phyloP scores from a whole-genome alignment of 768 basidiomycete species.

The Rhodotorula graminis region DNA sequence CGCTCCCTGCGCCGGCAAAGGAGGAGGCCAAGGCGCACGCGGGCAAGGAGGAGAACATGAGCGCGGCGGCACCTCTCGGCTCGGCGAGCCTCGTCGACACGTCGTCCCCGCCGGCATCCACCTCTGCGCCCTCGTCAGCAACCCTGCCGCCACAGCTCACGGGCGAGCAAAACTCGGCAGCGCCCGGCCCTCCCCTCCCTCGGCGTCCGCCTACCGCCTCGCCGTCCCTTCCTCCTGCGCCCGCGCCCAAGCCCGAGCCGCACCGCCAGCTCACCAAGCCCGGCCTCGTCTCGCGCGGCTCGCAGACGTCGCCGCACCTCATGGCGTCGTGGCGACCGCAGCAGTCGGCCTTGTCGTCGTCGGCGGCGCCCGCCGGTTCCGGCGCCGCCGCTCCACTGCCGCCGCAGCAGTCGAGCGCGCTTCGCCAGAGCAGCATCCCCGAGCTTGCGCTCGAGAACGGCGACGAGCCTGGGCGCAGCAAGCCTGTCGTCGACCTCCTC shows the following conservation, averaged over 20 bases:
- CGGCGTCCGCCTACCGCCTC: conserved; percentile 22
- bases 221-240: not conserved
- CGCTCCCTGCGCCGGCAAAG: not conserved
- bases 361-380: not conserved
- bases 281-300: conserved; percentile 34
- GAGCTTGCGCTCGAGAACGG: conserved; percentile 14
- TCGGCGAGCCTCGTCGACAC: not conserved
- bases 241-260: not conserved
- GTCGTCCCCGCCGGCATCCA: not conserved
- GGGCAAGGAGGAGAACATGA: not conserved
- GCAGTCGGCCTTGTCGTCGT: not conserved
- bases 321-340: conserved; percentile 31
- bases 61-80: not conserved
- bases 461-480: not conserved
- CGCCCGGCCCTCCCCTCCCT: conserved; percentile 28
- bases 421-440: conserved; percentile 15
- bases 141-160: conserved; percentile 14
- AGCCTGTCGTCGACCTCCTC: conserved; percentile 19
- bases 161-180: conserved; percentile 12
- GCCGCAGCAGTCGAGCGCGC: not conserved
- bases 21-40: not conserved
- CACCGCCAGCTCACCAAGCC: conserved; percentile 13
- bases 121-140: not conserved
- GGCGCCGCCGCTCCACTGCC: not conserved
- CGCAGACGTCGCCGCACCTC: conserved; percentile 41